Evolutionary conservation across 2,329 filamentous ascomycete species (phyloP).

Genomic region (Xylariaceae sp.): DNA sequence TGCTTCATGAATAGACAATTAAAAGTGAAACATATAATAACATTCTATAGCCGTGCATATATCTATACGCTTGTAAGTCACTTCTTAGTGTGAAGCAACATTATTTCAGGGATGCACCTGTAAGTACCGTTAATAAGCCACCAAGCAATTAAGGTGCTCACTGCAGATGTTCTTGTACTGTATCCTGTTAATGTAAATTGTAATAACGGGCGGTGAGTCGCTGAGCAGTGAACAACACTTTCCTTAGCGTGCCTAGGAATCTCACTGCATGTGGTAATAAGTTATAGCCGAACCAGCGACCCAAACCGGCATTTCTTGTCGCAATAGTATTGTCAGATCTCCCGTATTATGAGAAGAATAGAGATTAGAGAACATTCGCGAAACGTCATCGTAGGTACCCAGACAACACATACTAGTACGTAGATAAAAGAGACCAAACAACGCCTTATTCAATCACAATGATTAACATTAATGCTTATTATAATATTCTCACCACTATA

Average conservation of each 20-base stretch:
- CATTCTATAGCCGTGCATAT: too few relatives aligned
- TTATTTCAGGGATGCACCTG: too few relatives aligned
- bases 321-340: background rate
- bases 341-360: slow-evolving; percentile 5
- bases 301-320: slow-evolving; percentile 19
- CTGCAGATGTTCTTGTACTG: slow-evolving; percentile 15
- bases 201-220: slow-evolving; percentile 25
- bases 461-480: too few relatives aligned
- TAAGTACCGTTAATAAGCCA: too few relatives aligned
- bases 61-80: background rate
- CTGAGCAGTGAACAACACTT: background rate
- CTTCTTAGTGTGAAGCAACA: too few relatives aligned
- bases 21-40: too few relatives aligned
- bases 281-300: background rate
- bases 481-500: background rate
- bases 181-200: too few relatives aligned
- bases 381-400: too few relatives aligned
- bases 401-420: too few relatives aligned
- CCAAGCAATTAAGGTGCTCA: slow-evolving; percentile 25
- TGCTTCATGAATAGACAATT: too few relatives aligned
- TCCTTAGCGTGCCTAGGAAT: slow-evolving; percentile 1
- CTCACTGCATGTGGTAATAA: slow-evolving; percentile 17
- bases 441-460: background rate
- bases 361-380: too few relatives aligned
- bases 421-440: too few relatives aligned